These are phyloP conservation scores for Zygosaccharomyces gambellarensis DNA, from an alignment of 805 yeast species.

Conservation along the genomic window DNA sequence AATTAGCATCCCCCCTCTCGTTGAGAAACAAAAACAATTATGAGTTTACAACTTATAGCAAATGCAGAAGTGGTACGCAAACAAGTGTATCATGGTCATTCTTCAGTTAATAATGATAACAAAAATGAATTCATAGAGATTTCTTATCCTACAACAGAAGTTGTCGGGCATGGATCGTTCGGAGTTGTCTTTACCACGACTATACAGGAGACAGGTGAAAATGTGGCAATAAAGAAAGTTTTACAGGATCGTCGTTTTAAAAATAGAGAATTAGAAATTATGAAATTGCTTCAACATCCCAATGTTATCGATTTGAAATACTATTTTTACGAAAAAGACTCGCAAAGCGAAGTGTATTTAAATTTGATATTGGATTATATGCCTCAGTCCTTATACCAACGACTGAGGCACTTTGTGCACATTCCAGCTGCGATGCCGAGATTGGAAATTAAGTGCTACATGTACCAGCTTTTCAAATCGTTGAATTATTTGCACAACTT, in stretches of 20 bases:
- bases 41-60: conserved; percentile 21
- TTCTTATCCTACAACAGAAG: conserved; percentile 60
- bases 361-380: conserved; percentile 86
- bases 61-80: conserved; percentile 28
- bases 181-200: conserved; percentile 94
- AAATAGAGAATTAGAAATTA: conserved; percentile 90
- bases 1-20: no score
- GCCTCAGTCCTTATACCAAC: conserved; percentile 94
- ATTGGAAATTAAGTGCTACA: conserved; percentile 79
- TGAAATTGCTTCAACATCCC: conserved; percentile 82
- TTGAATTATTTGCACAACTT: conserved; percentile 70
- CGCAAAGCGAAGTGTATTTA: conserved; percentile 56
- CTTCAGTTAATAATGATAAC: conserved; percentile 5
- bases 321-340: conserved; percentile 76
- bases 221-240: conserved; percentile 94
- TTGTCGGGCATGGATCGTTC: conserved; percentile 99
- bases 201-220: conserved; percentile 64
- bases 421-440: conserved; percentile 78
- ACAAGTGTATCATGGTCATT: conserved; percentile 28
- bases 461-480: conserved; percentile 72
- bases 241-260: conserved; percentile 92
- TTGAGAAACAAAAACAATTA: neutral
- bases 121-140: conserved; percentile 13
- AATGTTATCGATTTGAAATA: conserved; percentile 85
- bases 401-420: conserved; percentile 77